Conservation (phyloP, 305 asterid genomes). For the Fraxinus paxiana region DNA sequence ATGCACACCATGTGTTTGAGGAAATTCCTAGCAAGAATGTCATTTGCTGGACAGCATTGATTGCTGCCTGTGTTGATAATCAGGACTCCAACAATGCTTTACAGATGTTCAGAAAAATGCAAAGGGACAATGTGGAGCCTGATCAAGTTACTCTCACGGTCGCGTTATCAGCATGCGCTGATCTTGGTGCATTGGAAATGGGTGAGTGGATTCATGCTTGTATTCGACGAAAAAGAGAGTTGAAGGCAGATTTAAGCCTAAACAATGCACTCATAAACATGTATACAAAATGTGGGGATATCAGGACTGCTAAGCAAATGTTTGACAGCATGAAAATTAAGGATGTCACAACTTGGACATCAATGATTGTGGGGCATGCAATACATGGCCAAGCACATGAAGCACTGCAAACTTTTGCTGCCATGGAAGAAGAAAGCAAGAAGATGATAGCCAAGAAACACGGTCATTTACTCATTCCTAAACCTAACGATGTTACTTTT, state of each 20-base stretch:
- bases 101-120: constrained; percentile 29
- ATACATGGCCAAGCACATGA: constrained; percentile 7
- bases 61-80: constrained; percentile 32
- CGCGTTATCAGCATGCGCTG: constrained; percentile 35
- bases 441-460: background rate
- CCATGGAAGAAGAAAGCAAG: constrained; percentile 10
- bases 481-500: background rate
- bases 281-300: constrained; percentile 21
- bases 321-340: constrained; percentile 2
- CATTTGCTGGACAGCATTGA: constrained; percentile 37
- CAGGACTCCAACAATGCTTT: constrained; percentile 28
- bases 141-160: constrained; percentile 37
- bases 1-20: background rate
- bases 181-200: constrained; percentile 40
- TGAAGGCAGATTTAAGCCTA: constrained; percentile 5
- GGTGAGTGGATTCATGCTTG: constrained; percentile 37
- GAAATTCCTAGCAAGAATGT: constrained; percentile 23
- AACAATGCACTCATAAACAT: constrained; percentile 26
- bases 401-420: constrained; percentile 6
- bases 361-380: constrained; percentile 11
- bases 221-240: constrained; percentile 20
- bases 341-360: constrained; percentile 16
- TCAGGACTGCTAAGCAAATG: constrained; percentile 8
- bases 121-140: constrained; percentile 29
- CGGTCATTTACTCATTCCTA: background rate